phyloP scores from a whole-genome alignment of 225 moss, liverwort and hornwort species.

The Antitrichia curtipendula region DNA sequence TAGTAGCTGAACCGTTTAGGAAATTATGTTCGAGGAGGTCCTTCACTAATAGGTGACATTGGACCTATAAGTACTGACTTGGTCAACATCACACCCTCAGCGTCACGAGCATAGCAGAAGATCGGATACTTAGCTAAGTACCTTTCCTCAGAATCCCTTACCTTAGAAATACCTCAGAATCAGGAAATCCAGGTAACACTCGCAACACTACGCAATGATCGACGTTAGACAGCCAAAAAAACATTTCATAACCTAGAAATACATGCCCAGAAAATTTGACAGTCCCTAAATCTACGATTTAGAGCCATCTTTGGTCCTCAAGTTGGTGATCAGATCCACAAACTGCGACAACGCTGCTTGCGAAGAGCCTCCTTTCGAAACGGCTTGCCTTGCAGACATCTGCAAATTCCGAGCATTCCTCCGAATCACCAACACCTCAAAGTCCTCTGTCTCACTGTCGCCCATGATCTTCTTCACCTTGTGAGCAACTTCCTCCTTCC shows the following conservation, averaged over 20 bases:
- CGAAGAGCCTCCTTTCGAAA: background rate
- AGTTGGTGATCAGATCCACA: background rate
- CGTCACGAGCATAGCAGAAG: too few species aligned
- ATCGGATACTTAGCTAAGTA: too few species aligned
- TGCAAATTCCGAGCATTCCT: background rate
- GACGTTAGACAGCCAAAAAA: too few species aligned
- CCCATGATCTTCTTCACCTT: conserved; percentile 3
- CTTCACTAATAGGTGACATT: too few species aligned
- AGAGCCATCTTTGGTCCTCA: too few species aligned
- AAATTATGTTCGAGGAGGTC: background rate
- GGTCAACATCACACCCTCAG: too few species aligned
- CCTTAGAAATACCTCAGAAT: too few species aligned
- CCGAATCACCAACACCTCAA: background rate
- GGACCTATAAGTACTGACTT: too few species aligned
- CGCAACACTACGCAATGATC: too few species aligned
- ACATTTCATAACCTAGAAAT: too few species aligned
- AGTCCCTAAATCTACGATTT: background rate
- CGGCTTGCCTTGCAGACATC: background rate
- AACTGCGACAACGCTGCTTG: background rate
- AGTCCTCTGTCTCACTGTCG: background rate
- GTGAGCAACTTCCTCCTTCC: background rate
- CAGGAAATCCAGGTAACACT: too few species aligned
- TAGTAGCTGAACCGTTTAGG: background rate
- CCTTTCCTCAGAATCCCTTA: too few species aligned
- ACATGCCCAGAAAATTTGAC: background rate